Percentiles rank a stretch among this genome's conserved stretches.
These are phyloP conservation scores for Phytophthora crassamura DNA, from an alignment of 352 stramenopile species.

Conservation along the genomic window DNA sequence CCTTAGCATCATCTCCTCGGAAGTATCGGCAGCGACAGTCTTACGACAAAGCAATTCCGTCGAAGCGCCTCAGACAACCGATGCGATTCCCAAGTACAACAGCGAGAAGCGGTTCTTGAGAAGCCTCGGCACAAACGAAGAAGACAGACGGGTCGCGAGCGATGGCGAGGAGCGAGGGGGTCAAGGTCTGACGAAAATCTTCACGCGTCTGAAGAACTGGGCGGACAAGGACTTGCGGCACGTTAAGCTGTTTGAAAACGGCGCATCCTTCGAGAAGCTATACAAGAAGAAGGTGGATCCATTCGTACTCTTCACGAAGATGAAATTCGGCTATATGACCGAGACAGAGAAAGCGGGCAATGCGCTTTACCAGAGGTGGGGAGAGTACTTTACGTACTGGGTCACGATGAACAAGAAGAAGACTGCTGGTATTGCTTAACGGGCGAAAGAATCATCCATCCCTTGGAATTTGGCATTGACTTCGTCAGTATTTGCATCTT, in stretches of 20 bases:
- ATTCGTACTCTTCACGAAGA: neutral
- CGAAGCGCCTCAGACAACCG: neutral
- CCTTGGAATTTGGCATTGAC: neutral
- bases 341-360: neutral
- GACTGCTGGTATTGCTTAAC: neutral
- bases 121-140: neutral
- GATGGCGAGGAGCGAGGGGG: neutral
- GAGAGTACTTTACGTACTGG: neutral
- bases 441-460: too few species aligned
- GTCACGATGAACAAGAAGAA: neutral
- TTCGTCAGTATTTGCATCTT: too few species aligned
- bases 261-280: constrained; percentile 1
- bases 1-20: too few species aligned
- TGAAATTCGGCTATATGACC: neutral
- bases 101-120: neutral
- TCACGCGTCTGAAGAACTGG: neutral
- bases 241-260: neutral
- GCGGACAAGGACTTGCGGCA: neutral
- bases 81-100: neutral
- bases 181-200: neutral
- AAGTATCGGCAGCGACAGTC: too few species aligned
- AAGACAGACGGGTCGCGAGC: neutral
- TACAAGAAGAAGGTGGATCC: constrained; percentile 12
- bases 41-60: neutral
- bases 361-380: neutral